These are phyloP conservation scores for Talaromyces marneffei DNA, from an alignment of 2,329 filamentous ascomycete genomes.

Conservation along the genomic window DNA sequence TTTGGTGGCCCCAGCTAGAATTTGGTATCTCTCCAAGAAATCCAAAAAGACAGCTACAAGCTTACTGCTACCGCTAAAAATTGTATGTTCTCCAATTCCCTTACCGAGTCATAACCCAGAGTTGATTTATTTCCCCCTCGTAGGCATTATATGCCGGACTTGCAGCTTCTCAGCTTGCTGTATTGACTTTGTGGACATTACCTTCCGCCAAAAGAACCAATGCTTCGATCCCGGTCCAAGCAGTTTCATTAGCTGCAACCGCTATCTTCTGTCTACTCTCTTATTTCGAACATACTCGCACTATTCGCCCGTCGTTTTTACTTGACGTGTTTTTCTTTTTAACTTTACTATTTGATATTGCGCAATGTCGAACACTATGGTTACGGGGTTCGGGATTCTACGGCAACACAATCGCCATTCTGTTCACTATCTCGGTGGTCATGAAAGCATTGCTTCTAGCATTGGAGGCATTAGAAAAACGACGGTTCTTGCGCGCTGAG, in stretches of 20 bases:
- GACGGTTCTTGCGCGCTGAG: constrained; percentile 42
- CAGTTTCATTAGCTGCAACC: constrained; percentile 25
- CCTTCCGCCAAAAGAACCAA: constrained; percentile 27
- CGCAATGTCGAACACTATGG: constrained; percentile 37
- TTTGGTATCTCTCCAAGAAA: constrained; percentile 32
- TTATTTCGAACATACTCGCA: constrained; percentile 23
- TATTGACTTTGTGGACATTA: constrained; percentile 34
- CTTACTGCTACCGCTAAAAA: constrained; percentile 27
- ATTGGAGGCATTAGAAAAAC: constrained; percentile 40
- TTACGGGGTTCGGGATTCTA: constrained; percentile 20
- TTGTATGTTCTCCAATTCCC: constrained; percentile 26
- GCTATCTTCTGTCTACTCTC: constrained; percentile 28
- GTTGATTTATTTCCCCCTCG: neutral
- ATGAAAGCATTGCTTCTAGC: constrained; percentile 37
- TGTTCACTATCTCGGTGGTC: constrained; percentile 31
- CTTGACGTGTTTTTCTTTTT: constrained; percentile 38
- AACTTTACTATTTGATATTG: constrained; percentile 38
- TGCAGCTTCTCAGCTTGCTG: constrained; percentile 31
- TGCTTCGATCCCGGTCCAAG: constrained; percentile 32
- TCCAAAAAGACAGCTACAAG: constrained; percentile 32
- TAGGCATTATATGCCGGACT: constrained; percentile 30
- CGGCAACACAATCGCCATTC: constrained; percentile 33
- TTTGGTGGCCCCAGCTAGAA: constrained; percentile 29
- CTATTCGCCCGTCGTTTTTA: constrained; percentile 23
- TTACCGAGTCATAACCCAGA: neutral